Evolutionary conservation across 2,329 filamentous ascomycete species (phyloP).

Genomic region (Rutstroemia sp.): DNA sequence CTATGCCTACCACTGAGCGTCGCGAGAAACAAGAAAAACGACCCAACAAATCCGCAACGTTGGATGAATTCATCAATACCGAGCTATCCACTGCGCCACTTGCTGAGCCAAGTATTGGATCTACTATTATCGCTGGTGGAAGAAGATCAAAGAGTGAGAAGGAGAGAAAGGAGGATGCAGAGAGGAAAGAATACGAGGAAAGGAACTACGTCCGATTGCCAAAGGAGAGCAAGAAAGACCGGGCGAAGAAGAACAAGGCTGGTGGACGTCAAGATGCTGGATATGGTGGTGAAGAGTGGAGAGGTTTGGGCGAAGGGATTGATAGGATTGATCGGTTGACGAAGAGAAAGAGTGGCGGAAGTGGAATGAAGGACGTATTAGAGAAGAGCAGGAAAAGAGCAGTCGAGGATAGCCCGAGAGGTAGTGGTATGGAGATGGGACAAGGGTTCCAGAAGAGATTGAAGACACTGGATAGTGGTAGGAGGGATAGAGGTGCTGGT

Average conservation of each 20-base stretch:
- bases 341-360: conserved; percentile 52
- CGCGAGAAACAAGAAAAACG: conserved; percentile 51
- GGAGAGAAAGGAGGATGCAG: conserved; percentile 70
- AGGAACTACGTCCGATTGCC: conserved; percentile 84
- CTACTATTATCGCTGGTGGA: conserved; percentile 74
- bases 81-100: conserved; percentile 78
- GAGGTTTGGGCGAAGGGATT: conserved; percentile 72
- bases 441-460: conserved; percentile 66
- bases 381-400: conserved; percentile 84
- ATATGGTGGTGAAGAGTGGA: conserved; percentile 94
- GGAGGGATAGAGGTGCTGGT: conserved; percentile 16
- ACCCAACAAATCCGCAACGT: conserved; percentile 67
- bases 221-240: conserved; percentile 81
- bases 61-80: conserved; percentile 85
- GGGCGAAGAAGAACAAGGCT: conserved; percentile 48
- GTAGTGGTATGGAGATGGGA: conserved; percentile 60
- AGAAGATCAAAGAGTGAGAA: conserved; percentile 69
- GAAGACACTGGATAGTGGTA: conserved; percentile 40
- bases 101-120: conserved; percentile 85
- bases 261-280: conserved; percentile 39
- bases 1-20: conserved; percentile 58
- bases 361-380: conserved; percentile 42
- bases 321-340: conserved; percentile 83
- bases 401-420: conserved; percentile 64
- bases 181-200: conserved; percentile 84